Base-by-base conservation (phyloP, 345 rosid species). In the Ailanthus altissimus region DNA sequence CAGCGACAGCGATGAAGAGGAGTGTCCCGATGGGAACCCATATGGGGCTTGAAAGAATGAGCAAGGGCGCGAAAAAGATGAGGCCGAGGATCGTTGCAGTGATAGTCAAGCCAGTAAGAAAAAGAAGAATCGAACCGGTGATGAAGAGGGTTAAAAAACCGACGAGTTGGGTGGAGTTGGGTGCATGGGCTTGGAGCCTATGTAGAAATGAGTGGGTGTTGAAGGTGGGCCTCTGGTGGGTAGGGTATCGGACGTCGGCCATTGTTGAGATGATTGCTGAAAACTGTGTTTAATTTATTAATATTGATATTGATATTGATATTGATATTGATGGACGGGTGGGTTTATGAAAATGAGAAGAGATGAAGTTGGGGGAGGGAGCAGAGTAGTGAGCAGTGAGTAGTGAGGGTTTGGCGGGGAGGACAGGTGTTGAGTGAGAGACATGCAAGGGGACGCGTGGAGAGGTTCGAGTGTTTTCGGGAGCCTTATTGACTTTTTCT, bases 31-130 rank as follows among this genome's bases (percentile, higher is more conserved):
- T 57, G 0, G 99, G 94, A 25, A 93, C 54, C 94, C 99, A 95
- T 14, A 92, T 78, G 20, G 98, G 98, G 87, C 96, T 89, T 10
- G 89, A 82, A 61, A 95, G 5, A 49, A 95, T 72, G 65, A 92
- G 80, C 76, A 93, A 25, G 8, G 98, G 97, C 61, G 91, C 66
- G 49, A 88, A 80, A 77, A 89, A 76, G 72, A 92, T 81, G 28
- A 95, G 74, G 43, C 86, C 90, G 16, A 90, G 74, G 66, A 87
- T 67, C 49, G 74, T 38, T 4, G 79, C 86, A 0, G 93, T 86
- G 70, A 83, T 75, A 21, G 93, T 88, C 73, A 88, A 26, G 26
- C 97, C 97, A 2, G 91, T 77, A 75, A 95, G 91, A 71, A 90
- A 77, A 74, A 95, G 91, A 59, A 95, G 89, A 72, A 90, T 75